phyloP scores from a whole-genome alignment of 306 rosid genomes.

The Astragalus membranaceus region DNA sequence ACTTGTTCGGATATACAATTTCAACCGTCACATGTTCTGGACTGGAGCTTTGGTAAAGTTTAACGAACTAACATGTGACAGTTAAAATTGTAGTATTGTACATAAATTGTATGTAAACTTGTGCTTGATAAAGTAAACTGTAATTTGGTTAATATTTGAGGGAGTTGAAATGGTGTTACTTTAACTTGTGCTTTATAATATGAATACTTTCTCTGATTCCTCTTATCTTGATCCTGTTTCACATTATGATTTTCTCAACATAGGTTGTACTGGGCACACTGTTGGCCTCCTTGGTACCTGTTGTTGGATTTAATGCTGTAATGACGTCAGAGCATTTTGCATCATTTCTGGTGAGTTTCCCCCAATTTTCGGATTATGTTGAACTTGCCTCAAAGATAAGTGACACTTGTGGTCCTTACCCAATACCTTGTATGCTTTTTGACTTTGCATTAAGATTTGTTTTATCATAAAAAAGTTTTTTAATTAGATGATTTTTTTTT shows the following conservation, averaged over 20 bases:
- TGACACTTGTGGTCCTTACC: background rate
- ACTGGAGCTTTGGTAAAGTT: too few relatives aligned
- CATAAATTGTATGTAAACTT: background rate
- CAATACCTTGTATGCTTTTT: background rate
- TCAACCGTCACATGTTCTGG: too few relatives aligned
- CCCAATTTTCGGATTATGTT: background rate
- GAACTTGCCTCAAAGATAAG: background rate
- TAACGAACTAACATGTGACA: too few relatives aligned
- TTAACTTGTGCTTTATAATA: background rate
- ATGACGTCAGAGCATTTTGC: slow-evolving; percentile 99
- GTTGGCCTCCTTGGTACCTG: slow-evolving; percentile 92
- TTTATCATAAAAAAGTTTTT: background rate
- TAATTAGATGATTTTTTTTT: background rate
- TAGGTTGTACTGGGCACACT: slow-evolving; percentile 92
- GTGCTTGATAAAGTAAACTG: slow-evolving; percentile 14
- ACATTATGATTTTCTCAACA: slow-evolving; percentile 24
- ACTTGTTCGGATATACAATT: too few relatives aligned
- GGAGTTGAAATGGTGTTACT: background rate
- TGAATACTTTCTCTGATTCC: background rate
- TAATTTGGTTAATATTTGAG: background rate
- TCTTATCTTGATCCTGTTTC: slow-evolving; percentile 21
- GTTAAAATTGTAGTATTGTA: too few relatives aligned
- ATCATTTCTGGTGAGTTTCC: slow-evolving; percentile 76
- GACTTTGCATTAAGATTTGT: background rate
- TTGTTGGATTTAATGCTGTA: slow-evolving; percentile 96